Evolutionary conservation across 208 protist genomes (phyloP), one percentile per base, ranked within the genome.

Genomic region (Trichomonas vaginalis): DNA sequence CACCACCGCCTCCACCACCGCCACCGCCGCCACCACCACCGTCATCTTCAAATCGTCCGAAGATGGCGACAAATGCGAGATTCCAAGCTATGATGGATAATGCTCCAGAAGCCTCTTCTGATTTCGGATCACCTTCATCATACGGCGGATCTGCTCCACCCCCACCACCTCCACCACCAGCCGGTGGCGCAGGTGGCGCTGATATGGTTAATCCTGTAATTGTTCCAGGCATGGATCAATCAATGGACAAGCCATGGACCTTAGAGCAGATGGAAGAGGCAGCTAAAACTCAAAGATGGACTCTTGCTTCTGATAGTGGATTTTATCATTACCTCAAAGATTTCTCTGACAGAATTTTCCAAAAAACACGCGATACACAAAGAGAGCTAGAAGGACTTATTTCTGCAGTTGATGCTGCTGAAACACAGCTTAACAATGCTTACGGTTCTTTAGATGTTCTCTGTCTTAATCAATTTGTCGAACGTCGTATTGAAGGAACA

Each of bases 341-440:
- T 35, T 90, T 90, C 32, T 90, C 82, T 10, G 82, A 90, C 4
- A 9, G 82, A 90, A 90, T 90, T 48, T 90, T 48, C 21, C n/a
- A 90, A 48, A 90, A 90, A n/a, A 90, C 82, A 90, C 4, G 82
- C 32, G 42, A 90, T 48, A 90, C 82, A 48, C 82, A 90, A 32
- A 35, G 82, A 10, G 42, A 90, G 32, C 23, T 90, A 27, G 82
- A 90, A 90, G 82, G 82, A 12, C 42, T 90, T 9, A 90, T 90
- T 1, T 39, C 40, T 45, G 82, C 82, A 48, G n/a, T 90, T n/a
- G 82, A 90, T 90, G 37, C 82, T 35, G 82, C 42, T 39, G 82
- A 90, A 90, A 90, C 82, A 39, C 82, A 90, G 32, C n/a, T 90
- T 90, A 90, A 90, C 82, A 90, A 90, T 48, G 82, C 82, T n/a